Evolutionary conservation across 108 stramenopile genomes (phyloP).

Genomic region (Stephanodiscus triporus): DNA sequence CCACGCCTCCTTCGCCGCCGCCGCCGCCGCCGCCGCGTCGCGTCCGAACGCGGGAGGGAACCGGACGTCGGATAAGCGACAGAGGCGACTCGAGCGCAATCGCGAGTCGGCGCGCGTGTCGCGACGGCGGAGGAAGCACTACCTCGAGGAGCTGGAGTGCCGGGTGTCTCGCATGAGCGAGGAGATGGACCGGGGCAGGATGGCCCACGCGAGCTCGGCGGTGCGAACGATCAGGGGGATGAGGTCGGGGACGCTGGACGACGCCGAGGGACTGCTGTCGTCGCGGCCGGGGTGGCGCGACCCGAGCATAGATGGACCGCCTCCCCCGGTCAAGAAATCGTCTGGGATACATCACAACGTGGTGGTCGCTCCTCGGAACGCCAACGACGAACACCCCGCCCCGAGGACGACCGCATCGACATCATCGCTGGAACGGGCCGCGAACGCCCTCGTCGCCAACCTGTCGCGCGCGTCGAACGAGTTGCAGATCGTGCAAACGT

Average conservation of each 20-base stretch:
- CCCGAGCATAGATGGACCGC: background rate
- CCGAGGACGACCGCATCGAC: background rate
- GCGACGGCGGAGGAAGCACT: constrained; percentile 90
- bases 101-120: constrained; percentile 93
- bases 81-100: constrained; percentile 92
- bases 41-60: background rate
- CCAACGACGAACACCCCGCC: background rate
- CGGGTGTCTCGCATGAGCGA: constrained; percentile 65
- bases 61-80: constrained; percentile 39
- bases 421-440: constrained; percentile 3
- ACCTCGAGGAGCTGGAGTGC: constrained; percentile 93
- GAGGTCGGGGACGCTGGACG: constrained; percentile 40
- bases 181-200: constrained; percentile 83
- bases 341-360: constrained; percentile 22
- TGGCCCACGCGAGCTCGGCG: constrained; percentile 64
- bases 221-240: constrained; percentile 47
- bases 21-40: background rate
- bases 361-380: constrained; percentile 3
- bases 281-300: background rate
- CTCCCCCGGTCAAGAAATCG: constrained; percentile 1
- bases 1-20: background rate
- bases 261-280: constrained; percentile 23
- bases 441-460: background rate
- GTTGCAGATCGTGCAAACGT: constrained; percentile 61
- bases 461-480: constrained; percentile 40